Evolutionary conservation across 2,329 filamentous ascomycete genomes (phyloP).

Genomic region (Ascochyta viciae-villosae): DNA sequence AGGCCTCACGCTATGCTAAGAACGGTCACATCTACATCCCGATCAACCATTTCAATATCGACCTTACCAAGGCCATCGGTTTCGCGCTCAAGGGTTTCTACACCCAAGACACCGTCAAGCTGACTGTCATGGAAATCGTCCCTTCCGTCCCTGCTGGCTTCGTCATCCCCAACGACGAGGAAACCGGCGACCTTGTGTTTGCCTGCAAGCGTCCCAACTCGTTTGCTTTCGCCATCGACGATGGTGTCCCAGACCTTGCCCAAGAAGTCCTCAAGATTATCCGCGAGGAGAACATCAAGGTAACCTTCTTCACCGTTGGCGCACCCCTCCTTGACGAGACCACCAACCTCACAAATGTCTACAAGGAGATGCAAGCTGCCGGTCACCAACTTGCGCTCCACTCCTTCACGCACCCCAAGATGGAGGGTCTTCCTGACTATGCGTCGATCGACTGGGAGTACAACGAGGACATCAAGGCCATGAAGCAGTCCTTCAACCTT

Average conservation of each 20-base stretch:
- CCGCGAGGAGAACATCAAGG: slow-evolving; percentile 66
- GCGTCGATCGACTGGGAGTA: slow-evolving; percentile 68
- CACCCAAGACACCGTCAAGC: slow-evolving; percentile 56
- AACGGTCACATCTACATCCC: slow-evolving; percentile 70
- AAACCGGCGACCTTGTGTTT: slow-evolving; percentile 67
- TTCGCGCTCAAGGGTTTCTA: slow-evolving; percentile 72
- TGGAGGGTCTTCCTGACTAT: slow-evolving; percentile 63
- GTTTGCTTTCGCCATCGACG: slow-evolving; percentile 76
- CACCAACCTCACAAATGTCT: slow-evolving; percentile 69
- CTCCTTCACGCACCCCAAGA: slow-evolving; percentile 73
- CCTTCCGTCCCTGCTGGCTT: slow-evolving; percentile 59
- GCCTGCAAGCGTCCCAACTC: slow-evolving; percentile 72
- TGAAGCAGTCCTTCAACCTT: slow-evolving; percentile 47
- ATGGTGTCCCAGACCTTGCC: slow-evolving; percentile 67
- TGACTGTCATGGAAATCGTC: slow-evolving; percentile 69
- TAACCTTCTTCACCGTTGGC: slow-evolving; percentile 76
- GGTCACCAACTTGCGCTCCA: slow-evolving; percentile 75
- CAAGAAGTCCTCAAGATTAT: slow-evolving; percentile 68
- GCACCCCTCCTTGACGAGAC: slow-evolving; percentile 64
- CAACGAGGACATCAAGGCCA: slow-evolving; percentile 62
- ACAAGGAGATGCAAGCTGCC: slow-evolving; percentile 66
- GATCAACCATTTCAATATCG: slow-evolving; percentile 69
- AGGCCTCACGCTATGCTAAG: slow-evolving; percentile 66
- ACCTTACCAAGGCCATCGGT: slow-evolving; percentile 63
- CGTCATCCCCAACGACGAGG: slow-evolving; percentile 65